A percentile compares a stretch with the other conserved stretches of the same genome.
phyloP scores from a whole-genome alignment of 2,329 filamentous ascomycete species.

The Aspergillus flavus region DNA sequence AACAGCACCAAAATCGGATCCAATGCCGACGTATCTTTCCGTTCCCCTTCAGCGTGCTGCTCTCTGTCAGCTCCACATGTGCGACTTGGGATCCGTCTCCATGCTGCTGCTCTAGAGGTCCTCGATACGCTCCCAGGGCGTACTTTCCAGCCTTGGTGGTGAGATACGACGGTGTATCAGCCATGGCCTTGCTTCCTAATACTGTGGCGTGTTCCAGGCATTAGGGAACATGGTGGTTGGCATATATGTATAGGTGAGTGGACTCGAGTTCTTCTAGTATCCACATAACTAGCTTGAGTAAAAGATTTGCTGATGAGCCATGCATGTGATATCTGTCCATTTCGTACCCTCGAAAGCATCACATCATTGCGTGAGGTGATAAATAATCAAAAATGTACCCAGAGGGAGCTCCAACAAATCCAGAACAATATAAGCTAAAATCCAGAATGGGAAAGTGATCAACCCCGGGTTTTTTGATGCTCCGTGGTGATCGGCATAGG shows the following conservation, averaged over 20 bases:
- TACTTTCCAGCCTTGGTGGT: background rate
- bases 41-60: background rate
- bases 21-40: conserved; percentile 9
- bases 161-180: background rate
- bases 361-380: background rate
- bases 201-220: background rate
- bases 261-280: background rate
- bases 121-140: background rate
- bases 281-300: background rate
- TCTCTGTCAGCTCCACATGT: background rate
- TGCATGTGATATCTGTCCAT: background rate
- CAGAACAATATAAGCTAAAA: background rate
- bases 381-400: background rate
- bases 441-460: background rate
- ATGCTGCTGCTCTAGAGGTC: background rate
- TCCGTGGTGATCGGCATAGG: background rate
- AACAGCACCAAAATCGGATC: conserved; percentile 26
- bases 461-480: background rate
- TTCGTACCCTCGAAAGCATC: background rate
- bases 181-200: background rate
- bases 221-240: background rate
- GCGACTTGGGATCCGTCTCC: background rate
- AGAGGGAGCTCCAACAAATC: background rate
- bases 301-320: background rate
- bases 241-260: background rate